A percentile compares a stretch with the other conserved stretches of the same genome.
Evolutionary conservation across 1,139 yeast genomes (phyloP).

Genomic region (Hanseniaspora uvarum): DNA sequence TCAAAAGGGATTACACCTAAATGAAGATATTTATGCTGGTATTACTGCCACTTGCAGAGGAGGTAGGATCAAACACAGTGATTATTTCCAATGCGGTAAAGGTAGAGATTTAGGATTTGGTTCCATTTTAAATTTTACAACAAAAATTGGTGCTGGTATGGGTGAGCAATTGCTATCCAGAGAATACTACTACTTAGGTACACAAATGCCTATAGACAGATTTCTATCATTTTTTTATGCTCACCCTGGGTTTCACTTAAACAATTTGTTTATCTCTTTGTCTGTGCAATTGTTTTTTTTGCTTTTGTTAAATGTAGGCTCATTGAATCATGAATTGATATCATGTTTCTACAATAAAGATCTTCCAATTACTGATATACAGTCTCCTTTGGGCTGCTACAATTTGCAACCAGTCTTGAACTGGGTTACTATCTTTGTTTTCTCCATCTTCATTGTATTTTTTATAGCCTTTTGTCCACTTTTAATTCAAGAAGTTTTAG

Average conservation of each 20-base stretch:
- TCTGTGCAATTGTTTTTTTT: conserved; percentile 65
- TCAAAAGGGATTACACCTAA: conserved; percentile 72
- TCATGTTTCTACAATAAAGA: conserved; percentile 47
- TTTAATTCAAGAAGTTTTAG: conserved; percentile 67
- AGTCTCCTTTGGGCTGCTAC: conserved; percentile 63
- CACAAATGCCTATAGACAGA: conserved; percentile 66
- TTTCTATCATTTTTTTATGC: conserved; percentile 81
- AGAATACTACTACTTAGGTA: conserved; percentile 74
- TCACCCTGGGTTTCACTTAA: conserved; percentile 82
- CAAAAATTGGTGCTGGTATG: conserved; percentile 92
- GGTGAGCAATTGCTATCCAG: conserved; percentile 81
- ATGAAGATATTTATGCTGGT: conserved; percentile 88
- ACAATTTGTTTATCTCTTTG: conserved; percentile 65
- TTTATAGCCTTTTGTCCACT: conserved; percentile 75
- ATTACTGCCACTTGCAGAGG: conserved; percentile 75
- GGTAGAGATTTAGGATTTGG: conserved; percentile 85
- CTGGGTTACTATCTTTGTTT: conserved; percentile 73
- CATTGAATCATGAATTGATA: conserved; percentile 51
- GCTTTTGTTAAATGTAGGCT: conserved; percentile 56
- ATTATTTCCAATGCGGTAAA: conserved; percentile 82
- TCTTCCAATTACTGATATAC: conserved; percentile 49
- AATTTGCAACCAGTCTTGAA: conserved; percentile 61
- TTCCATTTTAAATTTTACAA: conserved; percentile 71
- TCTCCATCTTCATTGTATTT: conserved; percentile 74
- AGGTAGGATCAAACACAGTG: conserved; percentile 79